phyloP scores from a whole-genome alignment of 1,284 basidiomycete species.

The Irpex sp. region DNA sequence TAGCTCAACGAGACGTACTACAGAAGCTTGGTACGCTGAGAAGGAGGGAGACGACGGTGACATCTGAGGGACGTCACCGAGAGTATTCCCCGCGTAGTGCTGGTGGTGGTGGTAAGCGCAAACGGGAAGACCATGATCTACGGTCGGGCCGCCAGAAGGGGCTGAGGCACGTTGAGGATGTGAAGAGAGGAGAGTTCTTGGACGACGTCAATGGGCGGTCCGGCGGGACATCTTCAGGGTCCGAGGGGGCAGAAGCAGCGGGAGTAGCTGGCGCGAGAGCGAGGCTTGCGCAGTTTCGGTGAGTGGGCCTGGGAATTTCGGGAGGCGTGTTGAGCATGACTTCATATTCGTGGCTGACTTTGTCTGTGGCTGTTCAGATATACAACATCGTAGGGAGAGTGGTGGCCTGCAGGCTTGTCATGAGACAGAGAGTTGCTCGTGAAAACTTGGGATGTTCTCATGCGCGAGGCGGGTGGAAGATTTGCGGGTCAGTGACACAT shows the following conservation, averaged over 20 bases:
- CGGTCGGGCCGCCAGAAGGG: conserved; percentile 21
- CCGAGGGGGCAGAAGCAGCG: conserved; percentile 15
- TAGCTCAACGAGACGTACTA: conserved; percentile 8
- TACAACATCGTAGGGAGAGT: conserved; percentile 6
- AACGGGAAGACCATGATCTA: conserved; percentile 20
- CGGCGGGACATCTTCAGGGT: conserved; percentile 16
- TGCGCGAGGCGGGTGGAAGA: neutral
- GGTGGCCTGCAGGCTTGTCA: conserved; percentile 1
- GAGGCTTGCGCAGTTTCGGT: conserved; percentile 29
- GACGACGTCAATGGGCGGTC: conserved; percentile 16
- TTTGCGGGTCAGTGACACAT: conserved; percentile 9
- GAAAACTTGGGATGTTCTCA: neutral
- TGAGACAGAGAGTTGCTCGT: conserved; percentile 2
- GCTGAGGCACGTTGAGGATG: conserved; percentile 7
- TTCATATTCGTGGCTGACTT: conserved; percentile 13
- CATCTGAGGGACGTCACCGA: conserved; percentile 36
- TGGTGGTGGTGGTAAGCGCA: conserved; percentile 15
- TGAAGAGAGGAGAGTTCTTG: conserved; percentile 2
- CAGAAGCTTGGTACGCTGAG: conserved; percentile 32
- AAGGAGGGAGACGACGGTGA: conserved; percentile 46
- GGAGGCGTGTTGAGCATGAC: conserved; percentile 6
- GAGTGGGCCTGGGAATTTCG: conserved; percentile 12
- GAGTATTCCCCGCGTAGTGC: conserved; percentile 18
- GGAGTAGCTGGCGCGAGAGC: conserved; percentile 15
- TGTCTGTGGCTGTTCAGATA: conserved; percentile 11